phyloP scores from a whole-genome alignment of 495 filamentous ascomycete species.

The Beverwykella pulmonaria region DNA sequence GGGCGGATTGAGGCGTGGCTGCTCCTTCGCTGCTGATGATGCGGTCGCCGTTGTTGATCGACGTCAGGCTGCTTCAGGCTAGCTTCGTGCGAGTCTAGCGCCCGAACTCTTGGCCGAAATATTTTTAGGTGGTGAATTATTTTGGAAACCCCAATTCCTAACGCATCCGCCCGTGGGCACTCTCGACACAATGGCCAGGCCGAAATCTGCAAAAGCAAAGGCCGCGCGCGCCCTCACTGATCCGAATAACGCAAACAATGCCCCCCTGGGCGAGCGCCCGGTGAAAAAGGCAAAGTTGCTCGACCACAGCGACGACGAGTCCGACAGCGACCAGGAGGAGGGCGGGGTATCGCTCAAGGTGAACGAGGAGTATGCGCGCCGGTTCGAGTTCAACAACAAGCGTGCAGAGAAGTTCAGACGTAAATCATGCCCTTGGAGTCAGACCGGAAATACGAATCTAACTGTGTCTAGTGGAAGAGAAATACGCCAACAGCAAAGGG shows the following conservation, averaged over 20 bases:
- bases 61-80: conserved; percentile 12
- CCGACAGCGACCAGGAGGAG: conserved; percentile 53
- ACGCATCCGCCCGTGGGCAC: not conserved
- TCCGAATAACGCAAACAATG: not conserved
- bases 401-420: conserved; percentile 82
- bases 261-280: conserved; percentile 20
- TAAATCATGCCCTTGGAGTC: conserved; percentile 51
- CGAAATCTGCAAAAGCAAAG: not conserved
- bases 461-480: conserved; percentile 71
- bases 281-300: conserved; percentile 43
- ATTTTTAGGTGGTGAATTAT: conserved; percentile 9
- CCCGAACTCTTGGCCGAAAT: conserved; percentile 14
- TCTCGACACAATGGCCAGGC: conserved; percentile 1
- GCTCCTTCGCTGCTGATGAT: not conserved
- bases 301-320: conserved; percentile 38
- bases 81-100: not conserved
- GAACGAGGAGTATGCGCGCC: conserved; percentile 84
- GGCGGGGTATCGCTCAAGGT: conserved; percentile 65
- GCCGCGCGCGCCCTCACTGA: not conserved
- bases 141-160: not conserved
- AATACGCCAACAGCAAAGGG: conserved; percentile 59
- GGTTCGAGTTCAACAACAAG: conserved; percentile 96
- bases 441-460: not conserved
- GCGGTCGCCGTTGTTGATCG: conserved; percentile 1
- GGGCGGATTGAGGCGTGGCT: not conserved